These are phyloP conservation scores for Alternaria alternata DNA, from an alignment of 2,329 filamentous ascomycete genomes.

Conservation along the genomic window DNA sequence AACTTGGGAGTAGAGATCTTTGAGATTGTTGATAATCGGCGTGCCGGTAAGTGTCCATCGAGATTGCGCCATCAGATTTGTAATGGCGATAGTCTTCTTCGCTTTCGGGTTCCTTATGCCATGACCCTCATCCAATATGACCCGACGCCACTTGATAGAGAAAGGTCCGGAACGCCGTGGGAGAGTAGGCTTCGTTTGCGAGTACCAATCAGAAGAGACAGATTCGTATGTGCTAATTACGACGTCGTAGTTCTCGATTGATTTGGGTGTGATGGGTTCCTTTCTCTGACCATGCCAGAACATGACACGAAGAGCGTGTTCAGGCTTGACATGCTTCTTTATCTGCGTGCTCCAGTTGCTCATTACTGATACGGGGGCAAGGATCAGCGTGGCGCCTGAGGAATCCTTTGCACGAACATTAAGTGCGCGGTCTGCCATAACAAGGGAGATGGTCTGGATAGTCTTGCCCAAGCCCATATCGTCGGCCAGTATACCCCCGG, in stretches of 20 bases:
- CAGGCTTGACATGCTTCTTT: conserved; percentile 70
- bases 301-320: conserved; percentile 71
- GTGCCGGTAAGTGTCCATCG: conserved; percentile 71
- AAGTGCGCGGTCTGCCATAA: conserved; percentile 65
- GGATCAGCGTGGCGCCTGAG: conserved; percentile 73
- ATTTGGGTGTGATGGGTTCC: conserved; percentile 57
- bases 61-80: conserved; percentile 71
- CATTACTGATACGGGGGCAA: conserved; percentile 86
- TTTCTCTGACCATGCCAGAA: conserved; percentile 75
- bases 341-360: conserved; percentile 90
- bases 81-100: conserved; percentile 74
- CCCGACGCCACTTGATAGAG: conserved; percentile 75
- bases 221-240: conserved; percentile 88
- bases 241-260: conserved; percentile 74
- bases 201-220: conserved; percentile 70
- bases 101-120: conserved; percentile 79
- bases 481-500: conserved; percentile 85
- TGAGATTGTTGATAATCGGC: conserved; percentile 82
- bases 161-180: conserved; percentile 57
- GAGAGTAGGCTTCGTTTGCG: conserved; percentile 49
- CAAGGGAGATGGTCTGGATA: conserved; percentile 81
- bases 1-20: conserved; percentile 81
- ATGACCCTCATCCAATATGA: conserved; percentile 63
- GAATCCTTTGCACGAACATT: conserved; percentile 26
- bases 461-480: conserved; percentile 96